Percentiles rank a stretch among this genome's conserved stretches.
These are phyloP conservation scores for Lodderomyces metapsilosis DNA, from an alignment of 1,139 yeast genomes.

Conservation along the genomic window DNA sequence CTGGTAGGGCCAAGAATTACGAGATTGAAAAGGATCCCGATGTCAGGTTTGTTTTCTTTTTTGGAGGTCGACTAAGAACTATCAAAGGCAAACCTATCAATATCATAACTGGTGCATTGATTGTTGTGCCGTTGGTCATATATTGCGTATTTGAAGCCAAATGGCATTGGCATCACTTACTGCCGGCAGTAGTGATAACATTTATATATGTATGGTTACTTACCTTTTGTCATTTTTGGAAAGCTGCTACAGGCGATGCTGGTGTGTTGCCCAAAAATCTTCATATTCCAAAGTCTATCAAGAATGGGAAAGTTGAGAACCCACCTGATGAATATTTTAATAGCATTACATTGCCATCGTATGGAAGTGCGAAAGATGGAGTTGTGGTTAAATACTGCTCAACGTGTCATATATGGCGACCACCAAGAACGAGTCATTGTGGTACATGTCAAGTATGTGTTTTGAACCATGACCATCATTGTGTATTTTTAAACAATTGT, in stretches of 20 bases:
- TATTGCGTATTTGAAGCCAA: constrained; percentile 43
- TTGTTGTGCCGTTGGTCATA: constrained; percentile 51
- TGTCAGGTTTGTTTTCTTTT: constrained; percentile 44
- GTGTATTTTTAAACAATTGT: constrained; percentile 41
- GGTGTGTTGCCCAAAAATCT: constrained; percentile 71
- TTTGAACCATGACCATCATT: constrained; percentile 43
- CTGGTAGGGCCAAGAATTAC: constrained; percentile 26
- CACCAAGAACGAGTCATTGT: constrained; percentile 47
- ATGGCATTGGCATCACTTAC: constrained; percentile 58
- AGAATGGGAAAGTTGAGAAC: constrained; percentile 12
- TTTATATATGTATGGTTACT: constrained; percentile 60
- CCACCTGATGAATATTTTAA: constrained; percentile 65
- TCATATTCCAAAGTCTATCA: constrained; percentile 45
- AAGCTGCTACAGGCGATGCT: constrained; percentile 64
- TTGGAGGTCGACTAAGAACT: constrained; percentile 64
- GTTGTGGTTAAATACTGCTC: constrained; percentile 48
- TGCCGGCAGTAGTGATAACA: constrained; percentile 57
- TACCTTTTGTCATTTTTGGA: constrained; percentile 46
- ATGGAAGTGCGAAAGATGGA: constrained; percentile 15
- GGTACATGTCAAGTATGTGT: constrained; percentile 45
- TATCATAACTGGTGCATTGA: constrained; percentile 29
- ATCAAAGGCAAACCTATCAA: constrained; percentile 37
- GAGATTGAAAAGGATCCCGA: constrained; percentile 32
- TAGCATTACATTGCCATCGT: constrained; percentile 53
- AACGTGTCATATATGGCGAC: constrained; percentile 50